These are phyloP conservation scores for Fusarium sp. DNA, from an alignment of 2,329 filamentous ascomycete species.

Conservation along the genomic window DNA sequence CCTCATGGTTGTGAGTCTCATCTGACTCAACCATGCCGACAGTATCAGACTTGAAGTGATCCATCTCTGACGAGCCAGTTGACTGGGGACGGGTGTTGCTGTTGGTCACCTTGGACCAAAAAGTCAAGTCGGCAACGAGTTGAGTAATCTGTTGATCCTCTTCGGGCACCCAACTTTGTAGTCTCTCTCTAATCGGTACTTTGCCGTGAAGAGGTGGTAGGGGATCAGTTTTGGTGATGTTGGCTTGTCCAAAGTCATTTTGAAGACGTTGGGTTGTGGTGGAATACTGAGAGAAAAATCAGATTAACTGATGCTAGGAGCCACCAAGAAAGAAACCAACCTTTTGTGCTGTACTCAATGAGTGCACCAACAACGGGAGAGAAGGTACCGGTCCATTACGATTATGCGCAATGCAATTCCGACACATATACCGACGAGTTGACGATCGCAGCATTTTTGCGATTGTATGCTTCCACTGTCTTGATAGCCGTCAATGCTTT, in stretches of 20 bases:
- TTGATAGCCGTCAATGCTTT: not conserved
- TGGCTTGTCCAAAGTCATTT: conserved; percentile 13
- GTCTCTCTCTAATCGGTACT: conserved; percentile 34
- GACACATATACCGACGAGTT: conserved; percentile 46
- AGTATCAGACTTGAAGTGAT: conserved; percentile 40
- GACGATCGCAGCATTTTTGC: conserved; percentile 46
- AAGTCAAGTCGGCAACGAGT: conserved; percentile 37
- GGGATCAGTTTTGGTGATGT: conserved; percentile 33
- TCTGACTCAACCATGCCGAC: conserved; percentile 38
- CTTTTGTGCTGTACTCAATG: conserved; percentile 16
- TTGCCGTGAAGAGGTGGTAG: conserved; percentile 4
- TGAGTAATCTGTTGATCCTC: conserved; percentile 17
- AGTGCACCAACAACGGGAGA: not conserved
- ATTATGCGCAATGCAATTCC: conserved; percentile 45
- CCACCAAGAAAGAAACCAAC: conserved; percentile 30
- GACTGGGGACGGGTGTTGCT: conserved; percentile 47
- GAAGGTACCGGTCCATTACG: conserved; percentile 18
- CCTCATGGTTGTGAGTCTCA: conserved; percentile 43
- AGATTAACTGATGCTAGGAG: conserved; percentile 2
- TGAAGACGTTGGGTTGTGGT: conserved; percentile 15
- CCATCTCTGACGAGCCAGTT: conserved; percentile 46
- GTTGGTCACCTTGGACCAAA: conserved; percentile 45
- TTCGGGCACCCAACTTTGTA: conserved; percentile 34
- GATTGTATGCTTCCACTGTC: not conserved
- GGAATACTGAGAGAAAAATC: conserved; percentile 23